Evolutionary conservation across 345 rosid genomes (phyloP), one percentile per base, ranked within the genome.

Genomic region (Pseudoturritis turrita): DNA sequence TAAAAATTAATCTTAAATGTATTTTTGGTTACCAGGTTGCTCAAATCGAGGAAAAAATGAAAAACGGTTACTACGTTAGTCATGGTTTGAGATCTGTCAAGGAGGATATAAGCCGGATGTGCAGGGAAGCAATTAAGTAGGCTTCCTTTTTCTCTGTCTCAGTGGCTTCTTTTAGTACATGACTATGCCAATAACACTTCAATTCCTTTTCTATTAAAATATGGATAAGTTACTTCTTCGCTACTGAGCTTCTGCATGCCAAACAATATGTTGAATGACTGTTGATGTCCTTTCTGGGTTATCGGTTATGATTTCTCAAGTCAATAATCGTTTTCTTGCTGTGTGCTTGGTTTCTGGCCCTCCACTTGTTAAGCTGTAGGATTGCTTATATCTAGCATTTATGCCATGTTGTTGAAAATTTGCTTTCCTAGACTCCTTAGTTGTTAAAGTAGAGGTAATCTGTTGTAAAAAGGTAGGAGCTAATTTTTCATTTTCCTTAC

Each of bases 101-200:
- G 85, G 97, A 92, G 75, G 99, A 96, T 81, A 92, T 96, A 79
- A 80, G 96, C 78, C 87, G 92, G 73, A 92, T 96, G 90, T 92
- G 99, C 85, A 85, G 95, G 82, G 99, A 96, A 82, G 99, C 99
- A 52, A 87, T 92, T 57, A 96, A 92, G 99, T 92, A 90, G 89
- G 52, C 68, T 26, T 54, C 61, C 41, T 68, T 15, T 26, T 29
- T 58, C 63, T 44, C 17, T 71, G 52, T 65, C 54, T 62, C 45
- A 28, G 41, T 60, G 50, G 39, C 31, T 51, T 60, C 44, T 44
- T 26, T 47, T 55, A 33, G 23, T 62, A 26, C 59, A 53, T 46
- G 49, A 33, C 21, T 69, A 54, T 68, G 31, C 45, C 60, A 26
- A 19, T 45, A 21, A 47, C 23, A 18, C 39, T 51, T 62, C 25